These are phyloP conservation scores for Umbilicus rupestris DNA, from an alignment of 164 flowering plant species.

Conservation along the genomic window DNA sequence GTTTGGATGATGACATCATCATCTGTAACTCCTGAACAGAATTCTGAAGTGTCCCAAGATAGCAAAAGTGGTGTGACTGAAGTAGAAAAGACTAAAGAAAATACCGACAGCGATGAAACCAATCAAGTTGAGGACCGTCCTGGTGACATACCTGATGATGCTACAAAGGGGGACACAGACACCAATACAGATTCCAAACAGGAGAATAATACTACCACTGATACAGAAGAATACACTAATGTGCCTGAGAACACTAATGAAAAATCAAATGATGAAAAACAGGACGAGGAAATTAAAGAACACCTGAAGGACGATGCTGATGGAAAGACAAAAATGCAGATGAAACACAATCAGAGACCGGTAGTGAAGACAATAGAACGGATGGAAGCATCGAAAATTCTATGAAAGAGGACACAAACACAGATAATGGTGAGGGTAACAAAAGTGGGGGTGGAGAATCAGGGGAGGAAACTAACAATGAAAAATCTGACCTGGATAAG, in stretches of 20 bases:
- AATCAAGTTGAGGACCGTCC: conserved; percentile 46
- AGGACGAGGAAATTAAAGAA: conserved; percentile 24
- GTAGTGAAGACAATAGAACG: conserved; percentile 13
- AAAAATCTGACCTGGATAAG: conserved; percentile 17
- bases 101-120: conserved; percentile 14
- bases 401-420: conserved; percentile 14
- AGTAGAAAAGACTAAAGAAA: conserved; percentile 20
- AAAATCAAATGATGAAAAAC: conserved; percentile 16
- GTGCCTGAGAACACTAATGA: conserved; percentile 16
- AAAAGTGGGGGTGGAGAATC: conserved; percentile 12
- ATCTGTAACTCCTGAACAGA: conserved; percentile 55
- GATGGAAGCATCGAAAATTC: conserved; percentile 9
- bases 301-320: conserved; percentile 15
- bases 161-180: conserved; percentile 35
- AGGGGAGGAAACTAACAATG: conserved; percentile 12
- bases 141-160: conserved; percentile 57
- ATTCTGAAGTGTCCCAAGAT: conserved; percentile 37
- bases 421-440: conserved; percentile 17
- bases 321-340: conserved; percentile 18
- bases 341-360: conserved; percentile 11
- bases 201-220: too few relatives aligned
- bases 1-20: conserved; percentile 98
- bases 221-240: conserved; percentile 17
- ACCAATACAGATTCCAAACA: conserved; percentile 5
- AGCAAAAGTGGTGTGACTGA: conserved; percentile 35